Base-by-base conservation (phyloP, 169 alveolate genomes). In the Cryptosporidium ubiquitum region DNA sequence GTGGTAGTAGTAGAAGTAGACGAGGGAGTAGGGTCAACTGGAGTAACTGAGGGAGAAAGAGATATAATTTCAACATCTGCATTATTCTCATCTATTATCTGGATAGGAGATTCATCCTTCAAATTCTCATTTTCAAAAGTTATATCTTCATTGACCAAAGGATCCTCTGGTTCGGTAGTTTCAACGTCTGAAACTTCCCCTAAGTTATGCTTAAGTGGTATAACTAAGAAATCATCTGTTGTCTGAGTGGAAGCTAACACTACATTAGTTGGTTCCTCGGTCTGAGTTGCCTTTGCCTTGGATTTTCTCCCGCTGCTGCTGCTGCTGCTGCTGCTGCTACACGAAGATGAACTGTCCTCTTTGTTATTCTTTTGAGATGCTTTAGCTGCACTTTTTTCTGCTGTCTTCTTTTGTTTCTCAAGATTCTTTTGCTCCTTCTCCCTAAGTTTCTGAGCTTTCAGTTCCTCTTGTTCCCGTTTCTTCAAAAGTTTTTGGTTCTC, bases 1-100 rank as follows among this genome's bases (percentile, higher is more conserved):
- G 66, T 55, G 42, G 52, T 70, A 14, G 71, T 64, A 60, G 70
- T 60, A 60, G 84, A 9, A 49, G 85, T 71, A 5, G 69, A 33
- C 3, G 69, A n/a, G 1, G 47, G 44, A 18, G 57, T 37, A 26
- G 9, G 12, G 9, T 33, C 85, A 3, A 29, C 47, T n/a, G 85
- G 70, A 33, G 69, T 33, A 5, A 71, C 51, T 6, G 47, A 33
- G 1, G 57, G 33, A 73, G 71, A 64, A 3, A 64, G 49, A 6
- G 71, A 35, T 0, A 64, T 14, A 29, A 64, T 14, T 26, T 64
- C 71, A 12, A 64, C 47, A 10, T 64, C 71, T 33, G 37, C 4
- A 20, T 9, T 16, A 26, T 0, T 37, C 0, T 23, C 70, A 2
- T 58, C 85, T 1, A n/a, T 37, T 3, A 16, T 40, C 16, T 37